Evolutionary conservation across 352 stramenopile genomes (phyloP), one percentile per base, ranked within the genome.

Genomic region (Phytophthora sp.): DNA sequence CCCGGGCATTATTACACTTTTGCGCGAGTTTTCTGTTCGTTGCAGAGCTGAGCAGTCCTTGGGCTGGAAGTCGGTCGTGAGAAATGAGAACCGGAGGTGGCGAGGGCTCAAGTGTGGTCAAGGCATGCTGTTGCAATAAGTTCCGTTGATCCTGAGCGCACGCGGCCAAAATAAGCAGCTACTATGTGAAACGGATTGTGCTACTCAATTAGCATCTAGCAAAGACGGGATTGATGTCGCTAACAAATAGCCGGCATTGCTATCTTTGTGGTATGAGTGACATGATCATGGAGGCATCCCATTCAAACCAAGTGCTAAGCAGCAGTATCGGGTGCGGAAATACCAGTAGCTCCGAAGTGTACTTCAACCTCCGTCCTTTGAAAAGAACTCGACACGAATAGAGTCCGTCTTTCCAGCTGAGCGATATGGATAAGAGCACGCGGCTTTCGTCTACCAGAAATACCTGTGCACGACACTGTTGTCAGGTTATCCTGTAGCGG

Each of bases 151-250:
- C 23, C n/a, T 11, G 11, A 6, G 13, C 18, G 13, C 35, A 42
- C 15, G 43, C 13, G 30, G 50, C 50, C 49, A 54, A 72, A 72
- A 66, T 66, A 62, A 46, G 21, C 26, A 49, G 34, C 51, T 27
- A 24, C 39, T 17, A 10, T 20, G 15, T 7, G 48, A 71, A 66
- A 67, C 41, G 54, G 54, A 55, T n/a, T 18, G 24, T 43, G 35
- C 17, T 24, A 44, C 41, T 49, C 31, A 37, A 43, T 50, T 63
- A 26, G 15, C 32, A 39, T 28, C 2, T 28, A 38, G 50, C 50
- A 26, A 45, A 48, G 23, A 24, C 20, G 6, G 15, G n/a, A n/a
- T n/a, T 27, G 13, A 13, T n/a, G 13, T 15, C 11, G 24, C 44
- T 46, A 30, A 31, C 37, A 52, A 60, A 20, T 27, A 46, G 46